phyloP scores from a whole-genome alignment of 1,284 basidiomycete genomes.

The Malassezia nana region DNA sequence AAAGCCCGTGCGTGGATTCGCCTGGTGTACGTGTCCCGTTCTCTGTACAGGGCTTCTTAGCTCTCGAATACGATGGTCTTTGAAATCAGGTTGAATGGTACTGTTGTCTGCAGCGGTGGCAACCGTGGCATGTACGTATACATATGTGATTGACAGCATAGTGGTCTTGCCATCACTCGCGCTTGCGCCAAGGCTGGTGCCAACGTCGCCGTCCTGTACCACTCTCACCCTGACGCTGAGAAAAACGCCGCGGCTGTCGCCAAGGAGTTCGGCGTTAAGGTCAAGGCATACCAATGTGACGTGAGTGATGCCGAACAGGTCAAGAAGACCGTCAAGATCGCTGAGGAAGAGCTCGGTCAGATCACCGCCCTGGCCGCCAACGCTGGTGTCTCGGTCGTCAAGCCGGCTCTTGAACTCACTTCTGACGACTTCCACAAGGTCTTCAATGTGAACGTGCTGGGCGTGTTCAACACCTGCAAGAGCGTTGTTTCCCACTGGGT shows the following conservation, averaged over 20 bases:
- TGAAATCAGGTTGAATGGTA: conserved; percentile 28
- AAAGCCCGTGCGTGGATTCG: neutral
- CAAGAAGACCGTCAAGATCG: conserved; percentile 39
- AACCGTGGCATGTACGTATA: conserved; percentile 37
- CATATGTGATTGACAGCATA: neutral
- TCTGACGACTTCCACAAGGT: conserved; percentile 46
- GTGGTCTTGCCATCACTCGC: conserved; percentile 44
- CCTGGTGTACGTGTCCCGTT: neutral
- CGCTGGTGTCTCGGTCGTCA: conserved; percentile 45
- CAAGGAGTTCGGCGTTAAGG: conserved; percentile 43
- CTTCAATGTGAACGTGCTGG: conserved; percentile 48
- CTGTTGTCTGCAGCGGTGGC: conserved; percentile 54
- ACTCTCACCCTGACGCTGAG: conserved; percentile 45
- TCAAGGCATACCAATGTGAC: conserved; percentile 48
- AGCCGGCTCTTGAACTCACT: conserved; percentile 47
- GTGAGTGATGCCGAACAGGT: conserved; percentile 42
- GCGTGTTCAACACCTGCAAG: conserved; percentile 47
- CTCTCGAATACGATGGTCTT: conserved; percentile 14
- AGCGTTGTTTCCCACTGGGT: conserved; percentile 47
- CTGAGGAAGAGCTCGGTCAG: conserved; percentile 39
- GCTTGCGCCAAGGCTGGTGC: conserved; percentile 44
- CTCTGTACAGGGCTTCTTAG: neutral
- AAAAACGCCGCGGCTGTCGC: conserved; percentile 39
- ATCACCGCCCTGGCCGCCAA: conserved; percentile 44
- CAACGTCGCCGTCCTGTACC: conserved; percentile 47